Percentiles rank a stretch among this genome's conserved stretches.
Evolutionary conservation across 352 stramenopile genomes (phyloP).

Genomic region (Phytopythium montanum): DNA sequence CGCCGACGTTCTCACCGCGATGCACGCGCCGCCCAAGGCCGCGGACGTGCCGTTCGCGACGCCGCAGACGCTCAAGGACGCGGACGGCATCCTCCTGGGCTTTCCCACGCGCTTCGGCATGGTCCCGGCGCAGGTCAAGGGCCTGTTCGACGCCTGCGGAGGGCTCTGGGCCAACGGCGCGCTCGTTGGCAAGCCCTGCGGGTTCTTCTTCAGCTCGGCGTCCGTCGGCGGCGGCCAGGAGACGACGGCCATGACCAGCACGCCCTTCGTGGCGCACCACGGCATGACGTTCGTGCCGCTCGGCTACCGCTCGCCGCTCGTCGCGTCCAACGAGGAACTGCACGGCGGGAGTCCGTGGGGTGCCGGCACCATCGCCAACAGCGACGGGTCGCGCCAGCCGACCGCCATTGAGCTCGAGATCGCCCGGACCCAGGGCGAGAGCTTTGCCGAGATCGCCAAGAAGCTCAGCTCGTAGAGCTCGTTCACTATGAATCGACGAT

Average conservation of each 20-base stretch:
- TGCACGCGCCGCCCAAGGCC: slow-evolving; percentile 62
- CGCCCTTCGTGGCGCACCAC: slow-evolving; percentile 81
- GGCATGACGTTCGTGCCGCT: slow-evolving; percentile 87
- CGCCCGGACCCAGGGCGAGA: slow-evolving; percentile 64
- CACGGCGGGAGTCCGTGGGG: slow-evolving; percentile 71
- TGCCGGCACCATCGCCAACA: slow-evolving; percentile 67
- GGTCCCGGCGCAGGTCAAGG: slow-evolving; percentile 78
- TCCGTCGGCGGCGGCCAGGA: slow-evolving; percentile 80
- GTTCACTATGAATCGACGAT: background rate
- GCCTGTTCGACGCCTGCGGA: slow-evolving; percentile 76
- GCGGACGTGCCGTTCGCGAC: slow-evolving; percentile 48
- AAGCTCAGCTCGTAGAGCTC: slow-evolving; percentile 36
- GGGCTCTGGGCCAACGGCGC: slow-evolving; percentile 65
- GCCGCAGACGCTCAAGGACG: slow-evolving; percentile 51
- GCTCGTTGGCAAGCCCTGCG: slow-evolving; percentile 75
- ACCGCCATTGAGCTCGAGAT: slow-evolving; percentile 70
- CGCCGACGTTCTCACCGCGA: slow-evolving; percentile 63
- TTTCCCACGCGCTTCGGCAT: slow-evolving; percentile 81
- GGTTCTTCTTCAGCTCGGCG: slow-evolving; percentile 73
- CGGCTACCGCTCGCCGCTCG: slow-evolving; percentile 41
- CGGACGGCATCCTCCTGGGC: slow-evolving; percentile 83
- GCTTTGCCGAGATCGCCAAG: slow-evolving; percentile 75
- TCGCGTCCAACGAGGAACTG: slow-evolving; percentile 52
- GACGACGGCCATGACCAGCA: slow-evolving; percentile 68
- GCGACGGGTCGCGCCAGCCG: slow-evolving; percentile 74